A percentile compares a stretch with the other conserved stretches of the same genome.
These are phyloP conservation scores for Neurospora intermedia DNA, from an alignment of 495 filamentous ascomycete species.

Conservation along the genomic window DNA sequence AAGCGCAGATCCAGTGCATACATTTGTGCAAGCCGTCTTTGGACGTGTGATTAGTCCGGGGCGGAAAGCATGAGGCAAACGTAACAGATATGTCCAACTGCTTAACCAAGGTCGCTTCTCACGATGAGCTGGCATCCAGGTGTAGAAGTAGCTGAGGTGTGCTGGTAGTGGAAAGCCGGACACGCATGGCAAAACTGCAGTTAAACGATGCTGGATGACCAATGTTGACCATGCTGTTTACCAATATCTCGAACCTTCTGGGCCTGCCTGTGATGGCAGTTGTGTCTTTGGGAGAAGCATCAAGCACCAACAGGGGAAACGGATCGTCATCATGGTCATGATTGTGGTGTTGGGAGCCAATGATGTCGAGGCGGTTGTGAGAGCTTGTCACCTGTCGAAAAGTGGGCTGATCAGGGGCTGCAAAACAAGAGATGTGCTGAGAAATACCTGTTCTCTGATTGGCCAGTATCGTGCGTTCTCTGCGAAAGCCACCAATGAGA, in stretches of 20 bases:
- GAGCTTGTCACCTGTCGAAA: background rate
- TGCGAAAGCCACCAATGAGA: conserved; percentile 12
- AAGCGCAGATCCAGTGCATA: background rate
- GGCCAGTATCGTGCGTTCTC: background rate
- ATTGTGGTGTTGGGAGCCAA: background rate
- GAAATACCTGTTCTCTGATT: conserved; percentile 19
- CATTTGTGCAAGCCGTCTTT: background rate
- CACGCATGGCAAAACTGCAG: background rate
- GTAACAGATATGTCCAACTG: background rate
- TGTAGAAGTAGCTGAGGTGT: background rate
- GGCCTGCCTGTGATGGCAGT: background rate
- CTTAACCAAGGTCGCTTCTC: background rate
- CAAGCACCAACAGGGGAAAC: background rate
- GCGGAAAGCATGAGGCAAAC: background rate
- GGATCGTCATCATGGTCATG: background rate
- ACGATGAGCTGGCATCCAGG: background rate
- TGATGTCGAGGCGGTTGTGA: background rate
- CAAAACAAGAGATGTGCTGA: conserved; percentile 9
- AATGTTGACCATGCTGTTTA: background rate
- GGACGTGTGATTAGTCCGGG: background rate
- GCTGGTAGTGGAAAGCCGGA: background rate
- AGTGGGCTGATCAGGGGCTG: background rate
- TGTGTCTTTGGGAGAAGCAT: background rate
- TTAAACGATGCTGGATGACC: background rate
- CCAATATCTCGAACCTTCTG: background rate